Evolutionary conservation across 2,329 filamentous ascomycete genomes (phyloP).

Genomic region (Aspergillus luchuensis): DNA sequence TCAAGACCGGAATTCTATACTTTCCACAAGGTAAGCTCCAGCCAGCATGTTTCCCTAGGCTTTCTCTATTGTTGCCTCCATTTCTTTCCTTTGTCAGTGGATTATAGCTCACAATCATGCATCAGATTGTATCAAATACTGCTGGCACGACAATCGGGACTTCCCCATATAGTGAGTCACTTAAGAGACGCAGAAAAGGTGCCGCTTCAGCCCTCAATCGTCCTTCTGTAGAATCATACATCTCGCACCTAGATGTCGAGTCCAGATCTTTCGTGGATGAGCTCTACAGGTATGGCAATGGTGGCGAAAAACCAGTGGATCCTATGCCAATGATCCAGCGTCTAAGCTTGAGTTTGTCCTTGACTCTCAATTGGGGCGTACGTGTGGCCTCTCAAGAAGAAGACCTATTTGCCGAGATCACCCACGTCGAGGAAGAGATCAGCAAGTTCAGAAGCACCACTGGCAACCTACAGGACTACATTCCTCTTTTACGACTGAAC

Average conservation of each 20-base stretch:
- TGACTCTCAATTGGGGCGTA: constrained; percentile 68
- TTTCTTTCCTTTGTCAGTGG: not conserved
- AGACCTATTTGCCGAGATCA: constrained; percentile 69
- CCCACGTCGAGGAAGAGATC: constrained; percentile 71
- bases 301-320: constrained; percentile 58
- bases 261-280: constrained; percentile 65
- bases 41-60: not conserved
- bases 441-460: constrained; percentile 74
- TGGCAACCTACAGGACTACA: constrained; percentile 79
- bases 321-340: constrained; percentile 70
- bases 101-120: not conserved
- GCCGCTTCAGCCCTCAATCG: constrained; percentile 67
- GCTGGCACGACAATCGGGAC: constrained; percentile 70
- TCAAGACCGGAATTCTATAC: constrained; percentile 62
- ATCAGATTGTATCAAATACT: constrained; percentile 63
- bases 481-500: constrained; percentile 70
- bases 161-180: constrained; percentile 65
- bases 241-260: constrained; percentile 64
- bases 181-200: constrained; percentile 66
- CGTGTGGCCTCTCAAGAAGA: constrained; percentile 62
- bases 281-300: constrained; percentile 59
- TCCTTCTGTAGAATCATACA: constrained; percentile 64
- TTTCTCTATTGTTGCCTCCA: not conserved
- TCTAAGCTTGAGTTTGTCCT: constrained; percentile 61
- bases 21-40: constrained; percentile 55